Conservation (phyloP, 495 filamentous ascomycete genomes). For the Xylaria cubensis region DNA sequence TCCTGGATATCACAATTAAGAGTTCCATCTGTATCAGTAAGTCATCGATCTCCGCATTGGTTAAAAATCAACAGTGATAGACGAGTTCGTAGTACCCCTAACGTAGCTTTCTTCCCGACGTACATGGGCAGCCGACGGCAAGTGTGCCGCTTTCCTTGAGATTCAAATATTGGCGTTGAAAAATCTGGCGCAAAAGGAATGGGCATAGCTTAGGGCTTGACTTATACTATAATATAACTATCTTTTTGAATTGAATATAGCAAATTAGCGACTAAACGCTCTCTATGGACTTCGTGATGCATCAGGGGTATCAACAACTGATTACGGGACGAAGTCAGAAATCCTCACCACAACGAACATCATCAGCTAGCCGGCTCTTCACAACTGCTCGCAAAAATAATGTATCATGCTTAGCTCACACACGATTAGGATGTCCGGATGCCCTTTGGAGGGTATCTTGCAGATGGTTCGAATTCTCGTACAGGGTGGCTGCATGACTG, state of each 20-base stretch:
- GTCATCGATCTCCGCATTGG: neutral
- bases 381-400: conserved; percentile 11
- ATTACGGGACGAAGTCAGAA: conserved; percentile 15
- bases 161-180: neutral
- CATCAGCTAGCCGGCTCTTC: conserved; percentile 7
- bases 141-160: neutral
- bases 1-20: neutral
- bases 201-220: neutral
- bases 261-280: conserved; percentile 22
- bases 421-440: neutral
- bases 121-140: neutral
- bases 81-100: neutral
- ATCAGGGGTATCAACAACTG: conserved; percentile 27
- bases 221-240: conserved; percentile 19
- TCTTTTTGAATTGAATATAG: conserved; percentile 3
- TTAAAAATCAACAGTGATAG: neutral
- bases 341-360: conserved; percentile 20
- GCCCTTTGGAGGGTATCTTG: neutral
- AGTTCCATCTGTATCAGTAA: neutral
- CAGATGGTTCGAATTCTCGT: neutral
- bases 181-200: neutral
- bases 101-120: neutral
- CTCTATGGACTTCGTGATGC: conserved; percentile 20
- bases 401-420: neutral
- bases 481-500: neutral